Evolutionary conservation across 768 basidiomycete genomes (phyloP).

Genomic region (Tylopilus felleus): DNA sequence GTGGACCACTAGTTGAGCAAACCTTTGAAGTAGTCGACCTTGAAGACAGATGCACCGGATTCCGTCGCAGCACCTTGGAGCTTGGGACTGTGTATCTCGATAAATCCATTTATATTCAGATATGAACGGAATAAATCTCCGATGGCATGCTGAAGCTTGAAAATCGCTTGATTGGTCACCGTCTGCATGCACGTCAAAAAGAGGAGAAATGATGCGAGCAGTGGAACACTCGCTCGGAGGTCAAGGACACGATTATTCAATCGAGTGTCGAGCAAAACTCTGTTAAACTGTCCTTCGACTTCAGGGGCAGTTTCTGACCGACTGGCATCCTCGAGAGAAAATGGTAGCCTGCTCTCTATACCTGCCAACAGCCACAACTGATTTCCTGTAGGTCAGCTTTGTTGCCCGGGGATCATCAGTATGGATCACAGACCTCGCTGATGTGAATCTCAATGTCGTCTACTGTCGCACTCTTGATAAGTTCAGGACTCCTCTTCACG

Average conservation of each 20-base stretch:
- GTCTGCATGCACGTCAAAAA: conserved; percentile 50
- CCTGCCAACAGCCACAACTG: conserved; percentile 83
- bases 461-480: conserved; percentile 89
- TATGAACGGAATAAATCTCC: conserved; percentile 84
- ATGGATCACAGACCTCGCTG: conserved; percentile 53
- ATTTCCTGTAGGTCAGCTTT: neutral
- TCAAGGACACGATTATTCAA: conserved; percentile 94
- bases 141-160: conserved; percentile 87
- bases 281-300: conserved; percentile 61
- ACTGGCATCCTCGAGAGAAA: conserved; percentile 89
- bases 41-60: conserved; percentile 95
- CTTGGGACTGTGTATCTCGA: conserved; percentile 97
- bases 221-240: conserved; percentile 62
- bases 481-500: conserved; percentile 73
- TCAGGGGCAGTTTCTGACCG: conserved; percentile 75
- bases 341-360: conserved; percentile 77
- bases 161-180: conserved; percentile 92
- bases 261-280: conserved; percentile 88
- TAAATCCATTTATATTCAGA: conserved; percentile 71
- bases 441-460: conserved; percentile 86
- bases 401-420: neutral
- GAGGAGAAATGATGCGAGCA: neutral
- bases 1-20: neutral
- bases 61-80: conserved; percentile 96
- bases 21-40: conserved; percentile 97